Percentiles rank a stretch among this genome's conserved stretches.
These are phyloP conservation scores for Solanum okadae DNA, from an alignment of 257 asterid genomes.

Conservation along the genomic window DNA sequence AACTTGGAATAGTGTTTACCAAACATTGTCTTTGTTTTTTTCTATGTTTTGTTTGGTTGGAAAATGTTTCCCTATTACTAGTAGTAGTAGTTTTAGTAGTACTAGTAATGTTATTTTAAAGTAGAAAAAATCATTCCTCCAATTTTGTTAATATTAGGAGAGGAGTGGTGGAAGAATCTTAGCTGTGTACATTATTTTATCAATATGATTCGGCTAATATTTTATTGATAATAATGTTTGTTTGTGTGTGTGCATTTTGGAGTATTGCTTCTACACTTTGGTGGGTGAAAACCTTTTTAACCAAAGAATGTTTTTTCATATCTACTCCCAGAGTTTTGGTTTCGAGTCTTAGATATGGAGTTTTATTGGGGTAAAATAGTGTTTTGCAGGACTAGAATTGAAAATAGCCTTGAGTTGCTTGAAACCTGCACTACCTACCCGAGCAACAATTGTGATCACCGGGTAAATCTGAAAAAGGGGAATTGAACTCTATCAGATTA, in stretches of 20 bases:
- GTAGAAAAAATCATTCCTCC: neutral
- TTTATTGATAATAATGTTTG: neutral
- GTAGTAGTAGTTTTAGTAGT: neutral
- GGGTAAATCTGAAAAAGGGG: accelerated
- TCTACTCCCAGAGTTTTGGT: neutral
- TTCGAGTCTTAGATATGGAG: neutral
- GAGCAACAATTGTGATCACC: neutral
- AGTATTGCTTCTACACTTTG: neutral
- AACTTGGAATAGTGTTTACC: neutral
- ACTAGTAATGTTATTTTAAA: neutral
- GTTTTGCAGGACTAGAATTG: neutral
- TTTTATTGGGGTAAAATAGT: neutral
- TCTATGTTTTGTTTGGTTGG: neutral
- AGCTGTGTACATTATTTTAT: slow-evolving; percentile 26
- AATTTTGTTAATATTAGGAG: slow-evolving; percentile 8
- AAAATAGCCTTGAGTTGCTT: neutral
- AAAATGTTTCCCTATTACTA: neutral
- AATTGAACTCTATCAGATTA: too few species aligned
- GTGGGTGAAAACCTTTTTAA: neutral
- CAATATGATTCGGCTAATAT: neutral
- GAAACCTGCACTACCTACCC: neutral
- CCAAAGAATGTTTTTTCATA: neutral
- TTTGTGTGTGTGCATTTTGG: neutral
- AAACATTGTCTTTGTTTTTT: neutral
- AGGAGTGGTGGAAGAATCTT: neutral